These are phyloP conservation scores for Colletotrichum sp. DNA, from an alignment of 2,329 filamentous ascomycete genomes.

Conservation along the genomic window DNA sequence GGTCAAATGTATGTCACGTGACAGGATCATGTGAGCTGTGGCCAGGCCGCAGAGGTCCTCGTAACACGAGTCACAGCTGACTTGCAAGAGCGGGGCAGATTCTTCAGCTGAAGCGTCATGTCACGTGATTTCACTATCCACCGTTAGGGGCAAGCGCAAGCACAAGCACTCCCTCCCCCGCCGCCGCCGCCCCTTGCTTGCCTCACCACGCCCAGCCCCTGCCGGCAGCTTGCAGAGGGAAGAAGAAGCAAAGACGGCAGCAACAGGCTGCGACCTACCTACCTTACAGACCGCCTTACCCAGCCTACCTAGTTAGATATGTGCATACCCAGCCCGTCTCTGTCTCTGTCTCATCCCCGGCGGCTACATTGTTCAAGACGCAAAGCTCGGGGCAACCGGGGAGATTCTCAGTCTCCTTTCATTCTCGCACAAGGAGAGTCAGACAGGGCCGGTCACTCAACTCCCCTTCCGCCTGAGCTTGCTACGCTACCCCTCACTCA, in stretches of 20 bases:
- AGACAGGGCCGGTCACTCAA: neutral
- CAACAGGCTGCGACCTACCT: neutral
- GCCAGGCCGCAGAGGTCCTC: neutral
- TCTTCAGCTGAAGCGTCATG: neutral
- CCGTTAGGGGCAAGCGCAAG: neutral
- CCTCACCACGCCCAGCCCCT: neutral
- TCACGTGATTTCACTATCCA: neutral
- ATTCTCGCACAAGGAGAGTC: neutral
- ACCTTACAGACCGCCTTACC: neutral
- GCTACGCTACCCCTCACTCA: neutral
- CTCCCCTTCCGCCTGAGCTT: neutral
- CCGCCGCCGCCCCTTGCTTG: neutral
- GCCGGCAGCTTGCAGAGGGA: neutral
- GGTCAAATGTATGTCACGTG: neutral
- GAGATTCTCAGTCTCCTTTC: neutral
- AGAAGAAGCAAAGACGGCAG: neutral
- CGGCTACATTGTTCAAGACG: neutral
- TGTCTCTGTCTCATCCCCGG: neutral
- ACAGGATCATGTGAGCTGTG: rapidly evolving
- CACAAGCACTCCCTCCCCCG: neutral
- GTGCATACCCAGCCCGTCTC: neutral
- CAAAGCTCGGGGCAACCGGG: neutral
- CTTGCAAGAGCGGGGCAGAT: neutral
- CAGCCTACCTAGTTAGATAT: neutral
- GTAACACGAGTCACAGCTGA: neutral